These are phyloP conservation scores for Gentiana macrophylla DNA, from an alignment of 257 asterid species.

Conservation along the genomic window DNA sequence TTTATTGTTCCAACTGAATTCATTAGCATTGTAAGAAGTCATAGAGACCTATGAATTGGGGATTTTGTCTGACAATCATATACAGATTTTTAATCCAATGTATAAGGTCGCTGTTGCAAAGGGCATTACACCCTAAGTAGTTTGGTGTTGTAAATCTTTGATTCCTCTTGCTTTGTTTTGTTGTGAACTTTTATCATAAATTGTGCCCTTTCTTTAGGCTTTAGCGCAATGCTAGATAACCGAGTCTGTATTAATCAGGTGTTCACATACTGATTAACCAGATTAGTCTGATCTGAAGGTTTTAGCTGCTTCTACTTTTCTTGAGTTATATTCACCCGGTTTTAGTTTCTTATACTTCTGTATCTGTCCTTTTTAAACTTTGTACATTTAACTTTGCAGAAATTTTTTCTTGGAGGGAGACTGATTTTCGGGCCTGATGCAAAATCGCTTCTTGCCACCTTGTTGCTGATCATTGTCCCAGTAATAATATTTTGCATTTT, in stretches of 20 bases:
- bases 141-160: too few relatives aligned
- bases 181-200: too few relatives aligned
- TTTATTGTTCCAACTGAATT: too few relatives aligned
- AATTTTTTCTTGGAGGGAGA: slow-evolving; percentile 78
- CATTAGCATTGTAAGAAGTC: too few relatives aligned
- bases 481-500: slow-evolving; percentile 77
- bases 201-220: too few relatives aligned
- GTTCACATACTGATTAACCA: neutral
- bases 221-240: neutral
- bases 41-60: too few relatives aligned
- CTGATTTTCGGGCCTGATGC: slow-evolving; percentile 99
- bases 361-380: neutral
- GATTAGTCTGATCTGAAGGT: neutral
- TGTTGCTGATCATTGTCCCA: slow-evolving; percentile 70
- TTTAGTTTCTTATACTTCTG: neutral
- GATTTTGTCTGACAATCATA: too few relatives aligned
- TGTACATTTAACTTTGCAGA: slow-evolving; percentile 42
- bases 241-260: too few relatives aligned
- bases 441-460: slow-evolving; percentile 76
- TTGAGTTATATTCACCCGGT: neutral
- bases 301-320: neutral
- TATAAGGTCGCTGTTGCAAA: too few relatives aligned
- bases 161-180: too few relatives aligned
- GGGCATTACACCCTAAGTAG: too few relatives aligned
- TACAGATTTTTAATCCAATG: too few relatives aligned